phyloP scores from a whole-genome alignment of 2,329 filamentous ascomycete species.

The Neonectria faginata region DNA sequence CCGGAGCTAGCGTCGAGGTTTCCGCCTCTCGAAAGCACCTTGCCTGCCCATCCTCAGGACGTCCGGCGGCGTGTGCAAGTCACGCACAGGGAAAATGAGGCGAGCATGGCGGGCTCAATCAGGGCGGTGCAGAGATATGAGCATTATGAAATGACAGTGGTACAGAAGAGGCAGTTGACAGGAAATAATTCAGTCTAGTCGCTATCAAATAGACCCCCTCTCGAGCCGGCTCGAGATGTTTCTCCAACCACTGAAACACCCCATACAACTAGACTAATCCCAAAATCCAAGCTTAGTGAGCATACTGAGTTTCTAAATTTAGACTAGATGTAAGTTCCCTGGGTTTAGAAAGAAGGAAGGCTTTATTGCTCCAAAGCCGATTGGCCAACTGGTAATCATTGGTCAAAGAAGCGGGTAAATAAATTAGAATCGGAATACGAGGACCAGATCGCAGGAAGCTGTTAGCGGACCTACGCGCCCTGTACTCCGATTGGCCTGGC shows the following conservation, averaged over 20 bases:
- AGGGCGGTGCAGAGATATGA: neutral
- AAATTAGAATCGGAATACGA: no score
- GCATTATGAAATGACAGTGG: neutral
- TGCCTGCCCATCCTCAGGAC: neutral
- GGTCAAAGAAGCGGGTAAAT: no score
- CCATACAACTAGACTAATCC: neutral
- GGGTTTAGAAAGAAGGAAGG: no score
- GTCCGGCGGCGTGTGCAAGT: neutral
- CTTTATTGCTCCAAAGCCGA: no score
- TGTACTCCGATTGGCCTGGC: no score
- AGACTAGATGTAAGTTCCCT: no score
- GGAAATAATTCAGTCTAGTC: neutral
- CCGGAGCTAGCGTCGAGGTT: neutral
- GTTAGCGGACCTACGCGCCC: no score
- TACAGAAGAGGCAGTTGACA: neutral
- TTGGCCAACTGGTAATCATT: no score
- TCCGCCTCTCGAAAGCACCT: neutral
- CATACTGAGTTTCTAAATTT: neutral
- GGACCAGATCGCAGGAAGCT: no score
- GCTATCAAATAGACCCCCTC: constrained; percentile 1
- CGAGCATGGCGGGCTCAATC: neutral
- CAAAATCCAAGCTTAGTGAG: neutral
- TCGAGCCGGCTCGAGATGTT: neutral
- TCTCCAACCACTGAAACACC: neutral
- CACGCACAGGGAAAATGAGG: neutral